Conservation (phyloP, 257 asterid species). For the Ballota nigra region DNA sequence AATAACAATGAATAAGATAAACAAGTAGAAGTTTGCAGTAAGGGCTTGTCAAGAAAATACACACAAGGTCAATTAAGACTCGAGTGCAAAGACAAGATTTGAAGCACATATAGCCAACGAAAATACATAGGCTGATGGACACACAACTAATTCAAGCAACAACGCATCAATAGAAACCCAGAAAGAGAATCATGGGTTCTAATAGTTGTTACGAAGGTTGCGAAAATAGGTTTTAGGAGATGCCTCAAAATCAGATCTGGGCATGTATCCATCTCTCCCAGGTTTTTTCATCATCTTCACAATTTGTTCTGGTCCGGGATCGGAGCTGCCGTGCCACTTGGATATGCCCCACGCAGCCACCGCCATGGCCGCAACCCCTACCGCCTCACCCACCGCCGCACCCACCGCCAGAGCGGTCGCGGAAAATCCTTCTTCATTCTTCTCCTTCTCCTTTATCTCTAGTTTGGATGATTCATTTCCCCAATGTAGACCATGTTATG, state of each 20-base stretch:
- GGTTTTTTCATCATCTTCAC: constrained; percentile 35
- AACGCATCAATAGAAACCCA: too few relatives aligned
- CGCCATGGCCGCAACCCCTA: constrained; percentile 15
- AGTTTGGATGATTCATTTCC: neutral
- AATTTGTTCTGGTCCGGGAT: neutral
- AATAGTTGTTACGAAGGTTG: neutral
- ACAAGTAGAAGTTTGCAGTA: too few relatives aligned
- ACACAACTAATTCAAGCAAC: too few relatives aligned
- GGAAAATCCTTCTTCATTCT: neutral
- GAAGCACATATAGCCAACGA: too few relatives aligned
- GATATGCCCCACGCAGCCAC: constrained; percentile 17
- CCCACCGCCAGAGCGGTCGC: neutral
- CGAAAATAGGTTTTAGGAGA: neutral
- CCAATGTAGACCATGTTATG: neutral
- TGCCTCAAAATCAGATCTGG: constrained; percentile 19
- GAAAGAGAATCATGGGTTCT: too few relatives aligned
- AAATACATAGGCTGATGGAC: too few relatives aligned
- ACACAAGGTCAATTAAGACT: too few relatives aligned
- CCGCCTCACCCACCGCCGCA: too few relatives aligned
- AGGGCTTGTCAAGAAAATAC: too few relatives aligned
- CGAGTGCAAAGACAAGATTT: too few relatives aligned
- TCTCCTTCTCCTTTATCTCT: too few relatives aligned
- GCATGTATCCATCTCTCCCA: constrained; percentile 16
- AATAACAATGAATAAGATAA: too few relatives aligned
- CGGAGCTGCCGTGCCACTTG: constrained; percentile 1